A percentile compares a stretch with the other conserved stretches of the same genome.
Evolutionary conservation across 1,139 yeast genomes (phyloP).

Genomic region (Candida freyschussii): DNA sequence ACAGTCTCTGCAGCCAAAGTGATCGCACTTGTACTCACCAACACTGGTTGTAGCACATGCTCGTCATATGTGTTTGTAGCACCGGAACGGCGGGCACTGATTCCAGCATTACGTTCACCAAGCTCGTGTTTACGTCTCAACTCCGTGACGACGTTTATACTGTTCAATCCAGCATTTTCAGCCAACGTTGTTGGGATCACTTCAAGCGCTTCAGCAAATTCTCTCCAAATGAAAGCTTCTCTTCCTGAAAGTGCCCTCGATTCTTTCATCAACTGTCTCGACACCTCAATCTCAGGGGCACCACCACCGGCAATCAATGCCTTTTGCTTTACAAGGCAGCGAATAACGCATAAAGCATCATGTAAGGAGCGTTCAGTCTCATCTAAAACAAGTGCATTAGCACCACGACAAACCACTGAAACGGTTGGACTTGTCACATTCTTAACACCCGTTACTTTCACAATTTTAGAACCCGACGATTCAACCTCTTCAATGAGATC

Average conservation of each 20-base stretch:
- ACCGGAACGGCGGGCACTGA: constrained; percentile 89
- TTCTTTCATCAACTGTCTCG: constrained; percentile 75
- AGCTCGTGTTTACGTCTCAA: constrained; percentile 86
- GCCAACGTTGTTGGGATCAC: constrained; percentile 96
- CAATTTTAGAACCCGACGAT: constrained; percentile 88
- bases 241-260: constrained; percentile 78
- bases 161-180: constrained; percentile 95
- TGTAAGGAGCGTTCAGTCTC: constrained; percentile 96
- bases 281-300: constrained; percentile 94
- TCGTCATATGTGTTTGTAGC: constrained; percentile 90
- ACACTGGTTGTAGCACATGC: constrained; percentile 92
- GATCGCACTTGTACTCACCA: constrained; percentile 91
- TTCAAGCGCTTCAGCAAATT: constrained; percentile 92
- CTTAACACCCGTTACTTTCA: constrained; percentile 85
- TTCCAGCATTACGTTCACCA: constrained; percentile 94
- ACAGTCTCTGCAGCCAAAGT: constrained; percentile 95
- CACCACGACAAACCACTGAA: constrained; percentile 91
- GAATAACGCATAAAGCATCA: constrained; percentile 93
- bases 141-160: constrained; percentile 92
- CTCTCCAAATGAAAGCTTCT: constrained; percentile 92
- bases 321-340: constrained; percentile 90
- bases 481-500: constrained; percentile 91
- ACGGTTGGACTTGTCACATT: constrained; percentile 62
- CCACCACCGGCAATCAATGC: constrained; percentile 99
- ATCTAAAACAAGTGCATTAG: constrained; percentile 82